These are phyloP conservation scores for Chaetoceros muelleri DNA, from an alignment of 108 stramenopile genomes.

Conservation along the genomic window DNA sequence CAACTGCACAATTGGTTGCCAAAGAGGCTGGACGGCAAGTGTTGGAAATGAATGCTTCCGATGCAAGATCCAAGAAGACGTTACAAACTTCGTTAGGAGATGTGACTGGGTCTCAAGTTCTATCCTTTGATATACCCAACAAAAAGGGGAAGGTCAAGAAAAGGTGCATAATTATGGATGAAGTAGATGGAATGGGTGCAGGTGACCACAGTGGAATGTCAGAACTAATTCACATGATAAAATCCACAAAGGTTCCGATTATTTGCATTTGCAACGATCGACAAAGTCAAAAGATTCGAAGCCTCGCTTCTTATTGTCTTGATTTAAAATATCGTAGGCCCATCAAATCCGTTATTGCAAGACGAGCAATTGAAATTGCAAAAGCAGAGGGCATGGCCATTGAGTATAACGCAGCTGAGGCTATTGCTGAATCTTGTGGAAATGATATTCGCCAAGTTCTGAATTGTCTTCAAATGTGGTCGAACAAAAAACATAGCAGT, in stretches of 20 bases:
- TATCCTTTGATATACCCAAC: slow-evolving; percentile 4
- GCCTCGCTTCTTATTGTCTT: slow-evolving; percentile 86
- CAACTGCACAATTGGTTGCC: slow-evolving; percentile 85
- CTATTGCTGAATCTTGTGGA: slow-evolving; percentile 88
- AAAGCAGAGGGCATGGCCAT: slow-evolving; percentile 68
- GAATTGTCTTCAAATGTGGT: slow-evolving; percentile 96
- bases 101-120: slow-evolving; percentile 63
- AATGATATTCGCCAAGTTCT: slow-evolving; percentile 94
- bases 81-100: slow-evolving; percentile 56
- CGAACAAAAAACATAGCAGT: slow-evolving; percentile 34
- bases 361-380: slow-evolving; percentile 72
- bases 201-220: slow-evolving; percentile 88
- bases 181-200: slow-evolving; percentile 99
- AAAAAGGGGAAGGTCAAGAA: slow-evolving; percentile 14
- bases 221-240: slow-evolving; percentile 94
- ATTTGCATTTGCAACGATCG: slow-evolving; percentile 99
- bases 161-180: slow-evolving; percentile 96
- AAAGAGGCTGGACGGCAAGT: slow-evolving; percentile 79
- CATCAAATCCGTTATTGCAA: slow-evolving; percentile 56
- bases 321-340: slow-evolving; percentile 87
- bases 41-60: slow-evolving; percentile 93
- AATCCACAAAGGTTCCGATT: slow-evolving; percentile 89
- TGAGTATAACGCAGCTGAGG: slow-evolving; percentile 88
- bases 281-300: slow-evolving; percentile 75
- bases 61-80: slow-evolving; percentile 84